phyloP scores from a whole-genome alignment of 305 asterid genomes.

The Salvia sclarea region DNA sequence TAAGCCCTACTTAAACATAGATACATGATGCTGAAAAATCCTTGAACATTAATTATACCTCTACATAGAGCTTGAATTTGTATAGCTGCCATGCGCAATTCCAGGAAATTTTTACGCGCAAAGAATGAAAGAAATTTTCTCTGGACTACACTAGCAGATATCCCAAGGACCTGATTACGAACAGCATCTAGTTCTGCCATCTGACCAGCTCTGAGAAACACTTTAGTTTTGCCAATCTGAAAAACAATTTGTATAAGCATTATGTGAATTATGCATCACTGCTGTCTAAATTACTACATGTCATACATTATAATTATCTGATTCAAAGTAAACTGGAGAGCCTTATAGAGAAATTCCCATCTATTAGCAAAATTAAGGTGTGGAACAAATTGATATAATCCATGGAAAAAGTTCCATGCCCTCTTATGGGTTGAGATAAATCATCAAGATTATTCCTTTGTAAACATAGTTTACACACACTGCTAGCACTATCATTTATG shows the following conservation, averaged over 20 bases:
- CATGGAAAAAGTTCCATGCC: conserved; percentile 1
- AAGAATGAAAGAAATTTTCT: conserved; percentile 55
- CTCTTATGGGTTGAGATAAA: neutral
- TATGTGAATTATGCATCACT: conserved; percentile 2
- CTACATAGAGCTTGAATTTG: conserved; percentile 73
- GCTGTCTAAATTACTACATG: conserved; percentile 19
- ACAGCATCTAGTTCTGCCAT: conserved; percentile 83
- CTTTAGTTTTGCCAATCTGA: conserved; percentile 92
- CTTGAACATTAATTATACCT: conserved; percentile 49
- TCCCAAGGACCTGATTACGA: conserved; percentile 71
- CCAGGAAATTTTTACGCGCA: conserved; percentile 53
- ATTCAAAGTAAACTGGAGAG: neutral
- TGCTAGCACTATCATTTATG: neutral
- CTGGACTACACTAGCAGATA: conserved; percentile 70
- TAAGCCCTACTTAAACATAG: conserved; percentile 5
- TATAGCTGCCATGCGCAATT: conserved; percentile 52
- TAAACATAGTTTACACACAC: neutral
- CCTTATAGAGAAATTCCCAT: conserved; percentile 17
- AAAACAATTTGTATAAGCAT: conserved; percentile 28
- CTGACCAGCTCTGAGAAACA: conserved; percentile 95
- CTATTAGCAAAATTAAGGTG: neutral
- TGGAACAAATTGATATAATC: neutral
- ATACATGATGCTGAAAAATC: conserved; percentile 1
- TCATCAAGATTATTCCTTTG: neutral
- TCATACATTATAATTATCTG: conserved; percentile 1